Base-by-base conservation (phyloP, 1,284 basidiomycete species). In the Boletus semigastroideus region DNA sequence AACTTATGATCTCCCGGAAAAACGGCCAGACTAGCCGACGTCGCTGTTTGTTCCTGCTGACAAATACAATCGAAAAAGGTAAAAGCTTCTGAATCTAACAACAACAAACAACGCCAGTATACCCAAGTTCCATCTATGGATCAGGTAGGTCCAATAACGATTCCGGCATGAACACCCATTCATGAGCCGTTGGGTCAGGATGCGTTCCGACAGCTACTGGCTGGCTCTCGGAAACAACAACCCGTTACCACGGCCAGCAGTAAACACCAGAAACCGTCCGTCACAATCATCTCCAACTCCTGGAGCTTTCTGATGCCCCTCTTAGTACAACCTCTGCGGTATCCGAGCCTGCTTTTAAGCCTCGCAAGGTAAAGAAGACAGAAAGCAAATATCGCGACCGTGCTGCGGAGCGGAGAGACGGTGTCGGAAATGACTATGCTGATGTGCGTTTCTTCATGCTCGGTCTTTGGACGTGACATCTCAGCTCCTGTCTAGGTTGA, bases 361-460 rank as follows among this genome's bases (percentile, higher is more conserved):
- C 88, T 11, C 77, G 89, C 47, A 89, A 87, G 59, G 74, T 90
- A 41, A 89, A 86, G 72, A 86, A 86, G 34, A 50, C 60, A 8
- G 80, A 79, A 14, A 64, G 69, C 10, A 76, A 72, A 53, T 90
- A 90, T 60, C 78, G 87, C 30, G 82, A 91, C 66, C 78, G 87
- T 47, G 88, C 88, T 16, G 72, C 80, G 10, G 87, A 91, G 63
- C 76, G 88, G 44, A 74, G 89, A 40, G 68, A 67, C 7, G 86
- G 85, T 1, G 71, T 73, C 39, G 80, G 75, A 19, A 83, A 83
- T 58, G 87, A 90, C 58, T 89, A 82, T 67, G 85, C 86, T 11
- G 73, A 86, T 66, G 87, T 84, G 58, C 22, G 25, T 45, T 27
- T 20, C 34, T 30, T 13, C 47, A 19, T 39, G 16, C 19, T 38